Evolutionary conservation across 1,284 basidiomycete genomes (phyloP).

Genomic region (Apiotrichum sp.): DNA sequence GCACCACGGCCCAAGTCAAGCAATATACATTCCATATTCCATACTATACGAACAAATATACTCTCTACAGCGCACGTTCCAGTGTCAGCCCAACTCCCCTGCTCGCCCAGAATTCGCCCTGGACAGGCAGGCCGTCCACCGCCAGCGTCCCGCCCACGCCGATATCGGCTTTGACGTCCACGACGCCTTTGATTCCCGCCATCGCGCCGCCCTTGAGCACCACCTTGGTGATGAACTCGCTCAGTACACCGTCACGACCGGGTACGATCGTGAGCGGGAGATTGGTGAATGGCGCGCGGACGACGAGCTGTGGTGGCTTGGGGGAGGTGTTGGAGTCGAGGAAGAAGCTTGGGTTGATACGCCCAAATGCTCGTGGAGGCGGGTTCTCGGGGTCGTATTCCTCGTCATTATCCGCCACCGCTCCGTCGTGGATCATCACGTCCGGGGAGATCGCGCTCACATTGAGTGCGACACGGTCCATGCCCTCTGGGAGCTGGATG

Average conservation of each 20-base stretch:
- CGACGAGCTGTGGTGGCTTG: conserved; percentile 25
- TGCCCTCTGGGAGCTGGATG: conserved; percentile 34
- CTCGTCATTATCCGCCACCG: not conserved
- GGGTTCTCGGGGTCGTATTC: conserved; percentile 11
- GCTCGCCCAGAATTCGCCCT: conserved; percentile 36
- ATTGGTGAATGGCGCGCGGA: conserved; percentile 37
- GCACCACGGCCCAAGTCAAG: too few species aligned
- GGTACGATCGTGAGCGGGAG: conserved; percentile 41
- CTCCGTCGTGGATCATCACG: conserved; percentile 44
- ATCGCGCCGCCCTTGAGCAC: conserved; percentile 44
- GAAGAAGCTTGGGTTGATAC: conserved; percentile 18
- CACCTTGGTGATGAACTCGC: conserved; percentile 44
- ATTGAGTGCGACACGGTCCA: conserved; percentile 29
- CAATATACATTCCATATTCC: too few species aligned
- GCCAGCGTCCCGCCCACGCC: conserved; percentile 28
- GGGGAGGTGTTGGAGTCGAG: conserved; percentile 15
- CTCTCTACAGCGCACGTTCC: too few species aligned
- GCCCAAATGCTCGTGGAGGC: conserved; percentile 22
- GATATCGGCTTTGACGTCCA: conserved; percentile 26
- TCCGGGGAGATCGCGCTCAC: conserved; percentile 39
- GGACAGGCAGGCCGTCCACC: conserved; percentile 35
- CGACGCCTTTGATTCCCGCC: conserved; percentile 42
- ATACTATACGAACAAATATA: too few species aligned
- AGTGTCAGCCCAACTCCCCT: not conserved
- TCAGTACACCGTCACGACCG: conserved; percentile 36